These are phyloP conservation scores for Lichenothelia convexa DNA, from an alignment of 495 filamentous ascomycete genomes.

Conservation along the genomic window DNA sequence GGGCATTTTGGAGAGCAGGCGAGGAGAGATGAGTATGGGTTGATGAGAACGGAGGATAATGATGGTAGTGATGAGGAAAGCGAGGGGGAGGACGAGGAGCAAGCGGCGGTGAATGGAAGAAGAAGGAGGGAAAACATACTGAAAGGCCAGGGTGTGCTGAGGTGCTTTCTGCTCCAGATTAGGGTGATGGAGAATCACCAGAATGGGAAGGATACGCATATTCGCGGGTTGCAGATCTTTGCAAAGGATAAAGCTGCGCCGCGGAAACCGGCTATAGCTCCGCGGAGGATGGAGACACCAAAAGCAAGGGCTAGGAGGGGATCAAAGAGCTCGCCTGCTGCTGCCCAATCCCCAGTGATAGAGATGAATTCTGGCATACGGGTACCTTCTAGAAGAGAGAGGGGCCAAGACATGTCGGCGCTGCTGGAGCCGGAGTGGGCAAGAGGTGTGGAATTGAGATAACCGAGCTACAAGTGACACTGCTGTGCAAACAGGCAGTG, in stretches of 20 bases:
- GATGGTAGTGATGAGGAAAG: constrained; percentile 3
- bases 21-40: not conserved
- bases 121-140: constrained; percentile 14
- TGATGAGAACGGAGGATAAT: constrained; percentile 5
- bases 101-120: constrained; percentile 9
- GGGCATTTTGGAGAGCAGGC: constrained; percentile 4
- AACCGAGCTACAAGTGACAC: too few relatives aligned
- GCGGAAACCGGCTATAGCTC: too few relatives aligned
- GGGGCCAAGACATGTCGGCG: not conserved
- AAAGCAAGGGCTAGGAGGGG: not conserved
- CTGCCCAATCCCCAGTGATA: too few relatives aligned
- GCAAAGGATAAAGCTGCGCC: constrained; percentile 39
- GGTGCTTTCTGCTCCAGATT: constrained; percentile 74
- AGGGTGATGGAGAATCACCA: constrained; percentile 89
- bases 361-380: too few relatives aligned
- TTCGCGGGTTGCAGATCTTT: constrained; percentile 84
- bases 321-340: not conserved
- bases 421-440: constrained; percentile 2
- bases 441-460: not conserved
- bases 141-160: too few relatives aligned
- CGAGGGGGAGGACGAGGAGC: constrained; percentile 2
- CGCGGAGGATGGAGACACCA: not conserved
- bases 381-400: too few relatives aligned
- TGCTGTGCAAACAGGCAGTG: too few relatives aligned
- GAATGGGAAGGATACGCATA: constrained; percentile 97